These are phyloP conservation scores for Aureobasidium sp. DNA, from an alignment of 2,329 filamentous ascomycete species.

Conservation along the genomic window DNA sequence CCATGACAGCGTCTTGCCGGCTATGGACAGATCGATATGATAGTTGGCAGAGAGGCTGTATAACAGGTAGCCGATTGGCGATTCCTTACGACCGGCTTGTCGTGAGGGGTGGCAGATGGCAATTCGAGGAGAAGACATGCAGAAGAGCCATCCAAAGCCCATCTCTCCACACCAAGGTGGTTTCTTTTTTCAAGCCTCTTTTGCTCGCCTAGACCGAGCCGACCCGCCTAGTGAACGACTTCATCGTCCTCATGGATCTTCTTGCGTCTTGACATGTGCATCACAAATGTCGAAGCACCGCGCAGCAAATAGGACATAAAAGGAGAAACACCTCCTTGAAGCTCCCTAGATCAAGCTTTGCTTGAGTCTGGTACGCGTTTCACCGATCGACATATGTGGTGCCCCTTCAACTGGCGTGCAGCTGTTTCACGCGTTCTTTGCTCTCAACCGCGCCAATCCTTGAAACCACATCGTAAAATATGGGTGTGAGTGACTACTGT, in stretches of 20 bases:
- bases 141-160: not conserved
- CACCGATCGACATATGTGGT: not conserved
- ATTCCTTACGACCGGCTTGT: not conserved
- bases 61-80: not conserved
- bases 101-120: not conserved
- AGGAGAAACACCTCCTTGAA: not conserved
- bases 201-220: not conserved
- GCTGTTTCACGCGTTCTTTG: conserved; percentile 3
- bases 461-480: not conserved
- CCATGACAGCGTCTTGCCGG: not conserved
- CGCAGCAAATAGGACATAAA: not conserved
- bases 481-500: not conserved
- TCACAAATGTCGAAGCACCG: too few species aligned
- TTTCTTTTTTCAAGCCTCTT: not conserved
- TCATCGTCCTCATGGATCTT: not conserved
- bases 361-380: not conserved
- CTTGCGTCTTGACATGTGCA: not conserved
- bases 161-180: not conserved
- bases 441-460: not conserved
- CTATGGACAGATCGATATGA: not conserved
- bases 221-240: not conserved
- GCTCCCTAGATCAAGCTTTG: not conserved
- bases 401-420: not conserved
- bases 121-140: not conserved
- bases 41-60: not conserved